phyloP scores from a whole-genome alignment of 2,329 filamentous ascomycete genomes.

The Colletotrichum neosansevieriae region DNA sequence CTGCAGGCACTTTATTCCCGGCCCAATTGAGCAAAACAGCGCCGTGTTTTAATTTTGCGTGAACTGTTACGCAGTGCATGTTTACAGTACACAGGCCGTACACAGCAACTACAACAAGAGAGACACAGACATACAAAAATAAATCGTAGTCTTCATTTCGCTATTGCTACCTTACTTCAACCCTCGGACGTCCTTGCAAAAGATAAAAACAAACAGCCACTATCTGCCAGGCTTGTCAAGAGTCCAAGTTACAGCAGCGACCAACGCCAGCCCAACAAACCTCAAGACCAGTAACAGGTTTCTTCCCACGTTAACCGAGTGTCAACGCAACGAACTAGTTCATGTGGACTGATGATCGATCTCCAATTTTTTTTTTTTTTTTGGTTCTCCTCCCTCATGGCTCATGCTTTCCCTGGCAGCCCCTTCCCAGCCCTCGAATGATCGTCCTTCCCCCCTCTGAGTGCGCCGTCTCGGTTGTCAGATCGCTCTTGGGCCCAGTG shows the following conservation, averaged over 20 bases:
- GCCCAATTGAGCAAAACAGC: slow-evolving; percentile 1
- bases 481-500: slow-evolving; percentile 22
- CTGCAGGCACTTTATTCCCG: slow-evolving; percentile 20
- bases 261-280: not conserved
- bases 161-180: not conserved
- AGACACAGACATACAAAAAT: not conserved
- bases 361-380: not conserved
- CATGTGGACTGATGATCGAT: slow-evolving; percentile 23
- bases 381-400: not conserved
- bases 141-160: slow-evolving; percentile 11
- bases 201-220: slow-evolving; percentile 12
- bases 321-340: slow-evolving; percentile 23
- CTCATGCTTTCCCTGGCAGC: not conserved
- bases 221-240: slow-evolving; percentile 21
- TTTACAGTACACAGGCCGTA: slow-evolving; percentile 1
- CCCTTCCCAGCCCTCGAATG: slow-evolving; percentile 11
- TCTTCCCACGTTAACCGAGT: slow-evolving; percentile 15
- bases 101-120: not conserved
- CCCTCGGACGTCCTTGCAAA: slow-evolving; percentile 21
- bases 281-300: slow-evolving; percentile 8
- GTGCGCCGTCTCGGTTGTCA: slow-evolving; percentile 27
- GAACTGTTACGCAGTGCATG: slow-evolving; percentile 10
- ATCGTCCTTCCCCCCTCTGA: slow-evolving; percentile 4
- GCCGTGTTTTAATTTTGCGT: slow-evolving; percentile 11
- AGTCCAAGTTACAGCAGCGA: slow-evolving; percentile 9